phyloP scores from a whole-genome alignment of 2,329 filamentous ascomycete species.

The Penicillium sp. region DNA sequence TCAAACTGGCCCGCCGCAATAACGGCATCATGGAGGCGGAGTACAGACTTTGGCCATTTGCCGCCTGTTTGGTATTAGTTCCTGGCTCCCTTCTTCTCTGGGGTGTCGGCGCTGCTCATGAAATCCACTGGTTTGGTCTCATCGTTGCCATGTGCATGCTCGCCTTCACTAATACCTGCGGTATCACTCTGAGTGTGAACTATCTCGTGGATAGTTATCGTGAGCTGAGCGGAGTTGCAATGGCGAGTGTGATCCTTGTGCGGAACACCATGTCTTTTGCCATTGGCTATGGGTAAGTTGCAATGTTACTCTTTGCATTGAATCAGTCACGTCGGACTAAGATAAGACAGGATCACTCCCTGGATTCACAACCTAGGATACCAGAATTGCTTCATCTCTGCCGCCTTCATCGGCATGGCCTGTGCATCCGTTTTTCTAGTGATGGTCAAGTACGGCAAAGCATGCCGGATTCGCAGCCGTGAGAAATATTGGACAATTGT shows the following conservation, averaged over 20 bases:
- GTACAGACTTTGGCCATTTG: conserved; percentile 39
- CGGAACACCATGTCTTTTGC: conserved; percentile 47
- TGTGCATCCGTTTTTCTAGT: conserved; percentile 36
- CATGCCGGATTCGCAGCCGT: conserved; percentile 29
- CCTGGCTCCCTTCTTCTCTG: conserved; percentile 35
- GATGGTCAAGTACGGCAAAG: conserved; percentile 39
- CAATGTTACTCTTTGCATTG: background rate
- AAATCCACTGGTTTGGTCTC: conserved; percentile 41
- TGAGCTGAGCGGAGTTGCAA: conserved; percentile 38
- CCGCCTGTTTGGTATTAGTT: conserved; percentile 31
- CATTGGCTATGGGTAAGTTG: conserved; percentile 38
- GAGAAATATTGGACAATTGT: conserved; percentile 38
- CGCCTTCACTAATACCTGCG: conserved; percentile 36
- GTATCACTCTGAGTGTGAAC: conserved; percentile 37
- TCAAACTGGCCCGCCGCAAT: conserved; percentile 38
- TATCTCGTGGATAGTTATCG: conserved; percentile 41
- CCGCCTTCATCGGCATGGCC: conserved; percentile 35
- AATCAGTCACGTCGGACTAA: conserved; percentile 1
- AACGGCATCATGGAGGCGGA: conserved; percentile 41
- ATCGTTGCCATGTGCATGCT: conserved; percentile 42
- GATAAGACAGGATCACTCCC: conserved; percentile 39
- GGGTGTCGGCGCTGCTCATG: conserved; percentile 41
- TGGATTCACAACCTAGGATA: conserved; percentile 43
- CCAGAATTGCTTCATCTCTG: conserved; percentile 44
- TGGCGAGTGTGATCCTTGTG: conserved; percentile 43